Evolutionary conservation across 768 basidiomycete species (phyloP), one percentile per base, ranked within the genome.

Genomic region (Amanita subjunquillea): DNA sequence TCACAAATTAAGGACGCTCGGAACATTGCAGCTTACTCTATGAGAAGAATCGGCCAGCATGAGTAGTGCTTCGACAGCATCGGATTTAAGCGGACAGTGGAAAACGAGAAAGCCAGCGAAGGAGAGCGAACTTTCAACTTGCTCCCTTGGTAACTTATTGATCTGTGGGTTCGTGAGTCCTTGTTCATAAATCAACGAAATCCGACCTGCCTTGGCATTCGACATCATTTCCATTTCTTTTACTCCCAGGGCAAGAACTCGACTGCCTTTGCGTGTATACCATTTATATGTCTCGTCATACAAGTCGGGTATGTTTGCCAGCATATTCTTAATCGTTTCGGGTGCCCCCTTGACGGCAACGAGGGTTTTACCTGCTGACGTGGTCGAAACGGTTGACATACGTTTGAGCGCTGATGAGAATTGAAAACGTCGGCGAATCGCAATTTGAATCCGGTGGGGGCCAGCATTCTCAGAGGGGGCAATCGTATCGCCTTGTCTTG

Each of bases 81-180:
- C 96, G 13, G 80, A 67, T 68, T 99, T 99, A 57, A 99, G 78
- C 2, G 96, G 96, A 63, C 94, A 98, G 63, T 97, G 94, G 82
- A 99, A 99, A 20, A 99, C 92, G 55, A 99, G 73, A 74, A 99
- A 99, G 6, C 96, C 96, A n/a, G 81, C 91, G 61, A 99, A 99
- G 3, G 64, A 70, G 43, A 99, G 74, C 1, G 69, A 64, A 54
- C 80, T 82, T 67, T 99, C 96, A 8, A 91, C 88, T 29, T 80
- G 68, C 38, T 90, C 83, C 43, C 96, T 76, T 37, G 82, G 69
- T n/a, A 97, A 67, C 58, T 88, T 90, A 65, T 93, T 93, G 62
- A 97, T 89, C 91, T 95, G 23, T 5, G 13, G 15, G 1, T 20
- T 29, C 23, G 20, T 43, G 9, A 44, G 20, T n/a, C 23, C 12